Evolutionary conservation across 495 filamentous ascomycete species (phyloP).

Genomic region (Delitschia confertaspora): DNA sequence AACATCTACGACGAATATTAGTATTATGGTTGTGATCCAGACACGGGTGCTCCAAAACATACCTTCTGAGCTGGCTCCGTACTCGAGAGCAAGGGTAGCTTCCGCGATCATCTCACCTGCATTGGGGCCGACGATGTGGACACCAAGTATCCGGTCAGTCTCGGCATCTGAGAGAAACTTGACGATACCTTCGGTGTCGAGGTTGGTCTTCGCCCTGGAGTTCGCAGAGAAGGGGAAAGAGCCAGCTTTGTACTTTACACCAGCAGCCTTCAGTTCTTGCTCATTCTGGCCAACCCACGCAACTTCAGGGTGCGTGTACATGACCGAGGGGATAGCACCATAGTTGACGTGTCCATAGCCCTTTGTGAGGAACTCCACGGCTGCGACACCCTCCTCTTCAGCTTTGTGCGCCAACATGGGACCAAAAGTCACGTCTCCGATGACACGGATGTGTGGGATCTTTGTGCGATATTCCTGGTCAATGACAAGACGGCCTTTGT

Average conservation of each 20-base stretch:
- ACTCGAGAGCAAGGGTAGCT: conserved; percentile 90
- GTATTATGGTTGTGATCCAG: too few relatives aligned
- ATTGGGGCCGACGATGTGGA: conserved; percentile 93
- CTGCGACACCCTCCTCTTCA: conserved; percentile 93
- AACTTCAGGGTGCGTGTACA: conserved; percentile 98
- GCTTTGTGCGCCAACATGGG: conserved; percentile 99
- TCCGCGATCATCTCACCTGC: conserved; percentile 99
- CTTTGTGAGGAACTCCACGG: conserved; percentile 93
- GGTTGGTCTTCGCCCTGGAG: conserved; percentile 95
- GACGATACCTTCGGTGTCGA: conserved; percentile 91
- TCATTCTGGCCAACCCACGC: conserved; percentile 98
- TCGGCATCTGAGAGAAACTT: conserved; percentile 96
- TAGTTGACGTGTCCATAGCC: conserved; percentile 98
- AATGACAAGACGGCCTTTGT: conserved; percentile 87
- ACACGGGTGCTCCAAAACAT: conserved; percentile 6
- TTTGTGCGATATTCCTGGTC: conserved; percentile 98
- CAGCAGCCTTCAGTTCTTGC: conserved; percentile 83
- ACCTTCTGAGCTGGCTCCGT: conserved; percentile 91
- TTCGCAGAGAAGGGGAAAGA: conserved; percentile 96
- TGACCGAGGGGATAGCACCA: conserved; percentile 91
- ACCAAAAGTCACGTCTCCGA: conserved; percentile 94
- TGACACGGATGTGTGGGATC: conserved; percentile 88
- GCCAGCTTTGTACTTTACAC: conserved; percentile 82
- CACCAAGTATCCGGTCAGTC: conserved; percentile 88
- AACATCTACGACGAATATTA: too few relatives aligned